Evolutionary conservation across 208 protist species (phyloP), one percentile per base, ranked within the genome.

Genomic region (Naegleria gruberi): DNA sequence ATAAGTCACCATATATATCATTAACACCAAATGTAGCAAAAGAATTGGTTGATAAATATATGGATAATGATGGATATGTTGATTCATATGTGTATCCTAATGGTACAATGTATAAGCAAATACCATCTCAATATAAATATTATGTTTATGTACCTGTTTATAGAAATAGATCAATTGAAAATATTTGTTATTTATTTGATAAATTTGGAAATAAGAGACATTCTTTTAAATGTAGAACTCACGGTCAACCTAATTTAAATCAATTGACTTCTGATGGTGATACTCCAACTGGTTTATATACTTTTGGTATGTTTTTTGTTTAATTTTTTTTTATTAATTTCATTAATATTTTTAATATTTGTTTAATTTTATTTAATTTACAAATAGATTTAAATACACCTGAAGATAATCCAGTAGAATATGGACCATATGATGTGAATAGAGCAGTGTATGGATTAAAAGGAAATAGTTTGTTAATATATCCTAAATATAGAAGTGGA

Each of bases 371-470:
- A n/a, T n/a, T n/a, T n/a, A n/a, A n/a, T n/a, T n/a, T n/a, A n/a
- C n/a, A n/a, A n/a, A n/a, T n/a, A n/a, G n/a, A 93, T 89, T 89
- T 93, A 17, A 93, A 93, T 77, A 91, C 89, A 83, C 92, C 92
- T 37, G 92, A 93, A 82, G 42, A 34, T 23, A 92, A 93, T 84
- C 92, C 92, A 42, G 43, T 46, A 15, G n/a, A 26, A 10, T 93
- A 93, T 57, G 92, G 92, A 26, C 92, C 92, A 37, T 93, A 93
- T 30, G 90, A 91, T 87, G 46, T 93, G 26, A 93, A 93, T 82
- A 44, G 92, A 46, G 86, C 90, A 5, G 90, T 92, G 15, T n/a
- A 84, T 65, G 92, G 92, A 51, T 26, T 93, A 0, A 23, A 86
- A 73, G 92, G 92, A 40, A 93, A 93, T 89, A 92, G 92, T n/a